Base-by-base conservation (phyloP, 257 asterid species). In the Gardenia jasminoides region DNA sequence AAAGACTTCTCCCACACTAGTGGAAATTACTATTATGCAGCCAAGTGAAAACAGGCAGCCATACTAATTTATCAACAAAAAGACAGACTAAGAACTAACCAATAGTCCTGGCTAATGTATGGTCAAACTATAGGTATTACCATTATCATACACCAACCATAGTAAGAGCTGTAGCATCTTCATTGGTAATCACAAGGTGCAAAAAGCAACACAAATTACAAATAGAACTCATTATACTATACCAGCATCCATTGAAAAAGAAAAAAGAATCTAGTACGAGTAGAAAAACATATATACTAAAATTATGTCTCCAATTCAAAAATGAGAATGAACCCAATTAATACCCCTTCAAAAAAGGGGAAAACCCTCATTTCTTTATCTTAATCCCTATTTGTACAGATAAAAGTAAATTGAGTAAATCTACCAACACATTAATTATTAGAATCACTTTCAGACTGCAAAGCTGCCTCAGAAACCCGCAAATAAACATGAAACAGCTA, bases 1-100 rank as follows among this genome's bases (percentile, higher is more conserved):
- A 81, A 76, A 54, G 41, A 72, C 74, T 61, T 71, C 59, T 64
- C 46, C 71, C 71, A 75, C 52, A 50, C 78, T 28, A 72, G 28
- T 66, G 26, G 41, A 72, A 26, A 39, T 24, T 59, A 62, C 31
- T 68, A 20, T 39, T 24, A 3, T 22, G 22, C 16, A 71, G 39
- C 28, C 33, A 44, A 62, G 7, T 36, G 2, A 58, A 65, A 56
- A 6, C 65, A 0, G 30, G 66, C 10, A 59, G 30, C 31, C 15
- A 22, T 6, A 22, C 13, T 22, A 59, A 6, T 59, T 2, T 59
- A 59, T 59, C 66, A 62, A 62, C 22, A 17, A 28, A 41, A 13
- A 3, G 47, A 17, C 72, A 67, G n/a, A 39, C 36, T n/a, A 66
- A 46, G 12, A 10, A 44, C 48, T 44, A 44, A 44, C 48, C 7